Evolutionary conservation across 345 rosid species (phyloP).

Genomic region (Pistacia atlantica): DNA sequence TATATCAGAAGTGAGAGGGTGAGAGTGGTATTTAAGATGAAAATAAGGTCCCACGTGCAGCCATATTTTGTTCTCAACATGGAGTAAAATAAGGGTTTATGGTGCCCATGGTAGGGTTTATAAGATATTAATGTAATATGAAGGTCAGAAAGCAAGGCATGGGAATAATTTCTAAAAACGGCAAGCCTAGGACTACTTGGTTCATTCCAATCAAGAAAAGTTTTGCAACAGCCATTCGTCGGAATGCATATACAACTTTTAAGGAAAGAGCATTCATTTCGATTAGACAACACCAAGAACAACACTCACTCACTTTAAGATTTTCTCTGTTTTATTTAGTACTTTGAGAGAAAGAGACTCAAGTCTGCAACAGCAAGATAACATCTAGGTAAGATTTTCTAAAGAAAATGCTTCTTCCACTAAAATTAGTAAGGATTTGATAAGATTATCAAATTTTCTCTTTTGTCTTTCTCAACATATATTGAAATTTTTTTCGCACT

Average conservation of each 20-base stretch:
- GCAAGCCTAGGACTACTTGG: constrained; percentile 14
- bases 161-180: constrained; percentile 41
- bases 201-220: constrained; percentile 12
- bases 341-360: constrained; percentile 1
- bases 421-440: constrained; percentile 17
- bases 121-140: constrained; percentile 9
- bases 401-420: constrained; percentile 45
- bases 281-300: constrained; percentile 42
- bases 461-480: background rate
- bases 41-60: no score
- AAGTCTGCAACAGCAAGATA: constrained; percentile 4
- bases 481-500: background rate
- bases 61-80: background rate
- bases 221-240: constrained; percentile 28
- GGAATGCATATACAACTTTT: constrained; percentile 9
- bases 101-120: constrained; percentile 28
- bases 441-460: constrained; percentile 9
- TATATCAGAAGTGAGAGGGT: no score
- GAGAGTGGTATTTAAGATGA: no score
- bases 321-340: constrained; percentile 13
- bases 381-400: background rate
- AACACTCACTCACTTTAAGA: constrained; percentile 14
- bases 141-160: constrained; percentile 16
- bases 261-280: constrained; percentile 25
- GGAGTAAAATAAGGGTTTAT: constrained; percentile 25